Evolutionary conservation across 2,329 filamentous ascomycete species (phyloP).

Genomic region (Xylaria sp.): DNA sequence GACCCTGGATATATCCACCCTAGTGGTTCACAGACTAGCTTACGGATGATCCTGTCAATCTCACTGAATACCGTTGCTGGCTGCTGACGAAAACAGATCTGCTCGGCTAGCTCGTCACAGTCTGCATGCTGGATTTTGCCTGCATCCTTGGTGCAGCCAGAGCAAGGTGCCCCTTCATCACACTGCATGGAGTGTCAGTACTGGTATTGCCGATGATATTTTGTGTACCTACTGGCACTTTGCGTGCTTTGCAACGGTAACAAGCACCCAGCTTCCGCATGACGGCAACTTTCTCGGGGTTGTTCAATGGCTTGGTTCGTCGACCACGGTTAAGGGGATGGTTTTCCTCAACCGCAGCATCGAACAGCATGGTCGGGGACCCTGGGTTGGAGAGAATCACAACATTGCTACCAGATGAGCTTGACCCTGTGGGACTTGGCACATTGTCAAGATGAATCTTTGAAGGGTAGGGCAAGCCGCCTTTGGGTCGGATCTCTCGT

Average conservation of each 20-base stretch:
- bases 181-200: conserved; percentile 46
- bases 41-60: conserved; percentile 43
- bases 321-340: conserved; percentile 45
- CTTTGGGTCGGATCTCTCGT: conserved; percentile 49
- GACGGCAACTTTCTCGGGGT: conserved; percentile 58
- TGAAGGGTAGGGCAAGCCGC: conserved; percentile 44
- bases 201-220: conserved; percentile 39
- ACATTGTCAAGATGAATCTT: conserved; percentile 47
- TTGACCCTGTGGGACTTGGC: conserved; percentile 39
- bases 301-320: conserved; percentile 46
- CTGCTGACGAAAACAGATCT: conserved; percentile 45
- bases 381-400: conserved; percentile 42
- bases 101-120: conserved; percentile 41
- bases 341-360: conserved; percentile 36
- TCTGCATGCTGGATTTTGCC: conserved; percentile 32
- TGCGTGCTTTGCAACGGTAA: conserved; percentile 60
- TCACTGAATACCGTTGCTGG: conserved; percentile 42
- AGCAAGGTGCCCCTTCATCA: conserved; percentile 54
- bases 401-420: conserved; percentile 38
- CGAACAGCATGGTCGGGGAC: conserved; percentile 38
- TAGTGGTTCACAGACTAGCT: conserved; percentile 21
- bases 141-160: conserved; percentile 44
- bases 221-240: conserved; percentile 57
- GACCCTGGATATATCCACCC: not conserved
- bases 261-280: conserved; percentile 63